Evolutionary conservation across 305 asterid genomes (phyloP), one percentile per base, ranked within the genome.

Genomic region (Fraxinus baroniana): DNA sequence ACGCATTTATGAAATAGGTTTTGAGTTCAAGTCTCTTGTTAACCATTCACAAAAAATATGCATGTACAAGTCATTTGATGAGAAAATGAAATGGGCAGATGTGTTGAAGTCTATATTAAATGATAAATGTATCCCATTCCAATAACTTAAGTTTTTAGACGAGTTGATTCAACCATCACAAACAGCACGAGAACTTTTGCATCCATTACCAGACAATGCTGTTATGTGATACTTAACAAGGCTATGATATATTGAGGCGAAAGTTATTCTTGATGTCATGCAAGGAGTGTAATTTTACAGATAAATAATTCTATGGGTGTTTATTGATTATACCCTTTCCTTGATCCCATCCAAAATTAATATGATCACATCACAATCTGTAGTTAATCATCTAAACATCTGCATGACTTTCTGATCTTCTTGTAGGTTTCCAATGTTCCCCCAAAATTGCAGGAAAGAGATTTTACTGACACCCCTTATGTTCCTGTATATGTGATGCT

Each of bases 401-500:
- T 72, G 77, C 49, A 33, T 84, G 13, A 32, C 71, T 18, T 62
- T 39, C 17, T 74, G 36, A 79, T 78, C 72, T 76, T 70, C 55
- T 68, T 82, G 52, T 44, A 86, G 89, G 87, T 77, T 76, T 49
- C 37, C n/a, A 77, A 60, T 0, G 71, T 80, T 68, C 83, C 75
- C 68, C 89, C 84, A 44, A 74, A 79, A 84, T 74, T 83, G 80
- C 90, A 20, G 20, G 95, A 91, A 83, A 90, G 90, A 82, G 95
- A 93, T 83, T 93, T 89, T 44, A 82, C 95, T 1, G 93, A 82
- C 86, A 88, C 93, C 13, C 88, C 95, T 66, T 93, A 87, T 86
- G 92, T 93, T 84, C 94, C 95, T 7, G 80, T 93, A 8, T 91
- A 86, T 76, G 92, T 91, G 86, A 90, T 91, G 95, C 90, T 91